Conservation (phyloP, 805 yeast genomes). For the Sugiyamaella marilandica region DNA sequence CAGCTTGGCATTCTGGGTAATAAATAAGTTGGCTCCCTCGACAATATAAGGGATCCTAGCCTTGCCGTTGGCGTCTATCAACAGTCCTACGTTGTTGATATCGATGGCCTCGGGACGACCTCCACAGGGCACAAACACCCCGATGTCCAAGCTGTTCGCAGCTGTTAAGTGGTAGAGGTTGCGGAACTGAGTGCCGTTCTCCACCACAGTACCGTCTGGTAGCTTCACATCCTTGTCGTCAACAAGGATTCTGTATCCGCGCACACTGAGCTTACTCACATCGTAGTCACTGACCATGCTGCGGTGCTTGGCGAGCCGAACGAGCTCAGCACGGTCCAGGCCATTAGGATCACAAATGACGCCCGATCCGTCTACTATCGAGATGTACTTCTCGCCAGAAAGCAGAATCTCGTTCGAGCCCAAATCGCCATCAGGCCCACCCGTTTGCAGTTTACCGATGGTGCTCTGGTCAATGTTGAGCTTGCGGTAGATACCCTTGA, state of each 20-base stretch:
- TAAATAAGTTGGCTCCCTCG: slow-evolving; percentile 95
- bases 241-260: slow-evolving; percentile 78
- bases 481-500: slow-evolving; percentile 80
- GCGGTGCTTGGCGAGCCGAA: slow-evolving; percentile 73
- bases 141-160: slow-evolving; percentile 60
- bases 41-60: slow-evolving; percentile 79
- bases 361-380: slow-evolving; percentile 93
- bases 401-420: slow-evolving; percentile 93
- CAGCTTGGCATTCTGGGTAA: slow-evolving; percentile 90
- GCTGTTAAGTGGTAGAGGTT: slow-evolving; percentile 80
- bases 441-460: slow-evolving; percentile 85
- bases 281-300: slow-evolving; percentile 69
- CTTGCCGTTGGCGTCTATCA: slow-evolving; percentile 77
- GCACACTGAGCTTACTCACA: slow-evolving; percentile 55
- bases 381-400: slow-evolving; percentile 82
- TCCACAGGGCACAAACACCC: slow-evolving; percentile 96
- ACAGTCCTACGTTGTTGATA: slow-evolving; percentile 67
- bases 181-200: slow-evolving; percentile 86
- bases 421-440: slow-evolving; percentile 98
- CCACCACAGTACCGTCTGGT: slow-evolving; percentile 70
- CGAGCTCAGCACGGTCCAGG: slow-evolving; percentile 70
- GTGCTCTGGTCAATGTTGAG: slow-evolving; percentile 52
- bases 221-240: slow-evolving; percentile 76
- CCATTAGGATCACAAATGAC: slow-evolving; percentile 91
- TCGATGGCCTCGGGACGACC: slow-evolving; percentile 97